phyloP scores from a whole-genome alignment of 139 green algal species.

The Deuterostichococcus epilithicus region DNA sequence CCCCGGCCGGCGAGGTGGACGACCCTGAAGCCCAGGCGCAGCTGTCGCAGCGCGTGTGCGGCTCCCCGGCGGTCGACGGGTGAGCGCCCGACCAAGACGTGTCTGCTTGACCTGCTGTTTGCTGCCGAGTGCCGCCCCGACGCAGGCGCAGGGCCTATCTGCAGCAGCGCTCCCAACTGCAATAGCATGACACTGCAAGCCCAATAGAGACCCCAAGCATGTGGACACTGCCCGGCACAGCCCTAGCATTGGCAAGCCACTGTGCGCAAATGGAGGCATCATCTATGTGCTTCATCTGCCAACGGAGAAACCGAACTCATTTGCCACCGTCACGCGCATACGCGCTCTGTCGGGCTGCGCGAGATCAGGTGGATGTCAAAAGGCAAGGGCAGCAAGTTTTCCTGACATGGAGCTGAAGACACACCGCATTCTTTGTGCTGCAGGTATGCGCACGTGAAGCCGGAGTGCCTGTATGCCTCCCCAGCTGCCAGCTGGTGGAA shows the following conservation, averaged over 20 bases:
- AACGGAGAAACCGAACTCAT: no score
- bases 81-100: not conserved
- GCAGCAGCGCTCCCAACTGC: no score
- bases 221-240: no score
- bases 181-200: no score
- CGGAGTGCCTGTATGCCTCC: slow-evolving; percentile 45
- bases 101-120: not conserved
- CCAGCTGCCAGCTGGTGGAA: slow-evolving; percentile 40
- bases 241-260: not conserved
- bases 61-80: slow-evolving; percentile 58
- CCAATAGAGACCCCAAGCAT: no score
- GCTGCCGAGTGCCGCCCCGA: not conserved
- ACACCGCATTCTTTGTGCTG: not conserved
- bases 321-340: no score
- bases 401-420: not conserved
- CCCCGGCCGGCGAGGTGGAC: no score
- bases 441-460: slow-evolving; percentile 62
- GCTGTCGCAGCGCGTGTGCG: slow-evolving; percentile 41
- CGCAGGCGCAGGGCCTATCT: not conserved
- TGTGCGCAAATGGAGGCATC: not conserved
- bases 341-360: no score
- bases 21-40: not conserved
- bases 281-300: no score
- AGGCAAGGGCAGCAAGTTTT: no score
- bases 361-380: no score